These are phyloP conservation scores for Fistulifera pelliculosa DNA, from an alignment of 108 stramenopile species.

Conservation along the genomic window DNA sequence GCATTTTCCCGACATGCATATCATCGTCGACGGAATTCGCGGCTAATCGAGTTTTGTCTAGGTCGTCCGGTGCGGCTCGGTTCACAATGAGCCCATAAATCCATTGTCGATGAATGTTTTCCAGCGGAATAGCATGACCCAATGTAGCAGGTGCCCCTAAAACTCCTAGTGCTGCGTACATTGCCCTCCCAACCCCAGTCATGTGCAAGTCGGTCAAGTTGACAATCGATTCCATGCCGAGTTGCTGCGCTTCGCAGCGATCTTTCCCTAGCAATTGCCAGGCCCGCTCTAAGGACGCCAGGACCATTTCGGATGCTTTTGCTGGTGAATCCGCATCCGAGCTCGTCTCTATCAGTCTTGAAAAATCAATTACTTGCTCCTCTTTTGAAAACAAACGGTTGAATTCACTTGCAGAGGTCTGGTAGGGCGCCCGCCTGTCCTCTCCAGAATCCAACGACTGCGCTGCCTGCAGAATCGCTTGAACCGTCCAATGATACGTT, in stretches of 20 bases:
- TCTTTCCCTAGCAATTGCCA: constrained; percentile 45
- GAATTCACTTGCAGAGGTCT: constrained; percentile 22
- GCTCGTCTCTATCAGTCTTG: background rate
- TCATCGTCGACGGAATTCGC: constrained; percentile 7
- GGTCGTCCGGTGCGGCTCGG: constrained; percentile 6
- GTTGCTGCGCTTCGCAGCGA: constrained; percentile 39
- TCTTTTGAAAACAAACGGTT: constrained; percentile 11
- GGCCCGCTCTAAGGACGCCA: constrained; percentile 28
- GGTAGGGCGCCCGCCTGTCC: constrained; percentile 13
- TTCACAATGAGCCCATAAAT: constrained; percentile 6
- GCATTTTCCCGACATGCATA: constrained; percentile 24
- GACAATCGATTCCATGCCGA: constrained; percentile 59
- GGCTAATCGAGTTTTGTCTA: background rate
- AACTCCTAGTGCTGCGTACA: constrained; percentile 17
- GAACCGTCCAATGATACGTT: constrained; percentile 32
- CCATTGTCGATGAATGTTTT: constrained; percentile 7
- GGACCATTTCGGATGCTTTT: constrained; percentile 1
- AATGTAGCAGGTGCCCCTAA: constrained; percentile 8
- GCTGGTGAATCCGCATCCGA: constrained; percentile 1
- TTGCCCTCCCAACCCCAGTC: constrained; percentile 17
- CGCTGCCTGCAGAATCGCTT: constrained; percentile 32
- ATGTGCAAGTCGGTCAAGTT: constrained; percentile 37
- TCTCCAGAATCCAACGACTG: constrained; percentile 19
- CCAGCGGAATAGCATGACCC: background rate
- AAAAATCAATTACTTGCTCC: background rate